Conservation (phyloP, 345 rosid species). For the Microthlaspi erraticum region DNA sequence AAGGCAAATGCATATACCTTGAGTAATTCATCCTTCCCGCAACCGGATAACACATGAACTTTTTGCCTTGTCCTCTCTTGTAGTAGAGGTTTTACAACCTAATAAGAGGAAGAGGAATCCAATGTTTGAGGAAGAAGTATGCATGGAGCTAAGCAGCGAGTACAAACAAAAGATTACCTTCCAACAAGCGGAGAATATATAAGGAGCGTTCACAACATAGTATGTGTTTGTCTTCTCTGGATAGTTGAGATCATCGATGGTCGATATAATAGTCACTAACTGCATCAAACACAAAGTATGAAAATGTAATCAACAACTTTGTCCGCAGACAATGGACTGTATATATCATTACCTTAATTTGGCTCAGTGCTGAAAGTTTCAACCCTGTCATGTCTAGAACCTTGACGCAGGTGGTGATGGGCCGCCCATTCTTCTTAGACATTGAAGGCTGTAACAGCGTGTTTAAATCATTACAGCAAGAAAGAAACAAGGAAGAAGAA, state of each 20-base stretch:
- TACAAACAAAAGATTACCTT: conserved; percentile 52
- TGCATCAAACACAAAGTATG: conserved; percentile 48
- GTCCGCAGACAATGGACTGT: neutral
- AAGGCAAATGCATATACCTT: conserved; percentile 53
- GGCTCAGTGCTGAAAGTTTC: conserved; percentile 82
- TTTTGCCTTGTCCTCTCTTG: conserved; percentile 93
- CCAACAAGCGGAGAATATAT: conserved; percentile 95
- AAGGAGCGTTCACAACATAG: conserved; percentile 88
- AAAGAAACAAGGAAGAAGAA: neutral
- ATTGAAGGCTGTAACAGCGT: conserved; percentile 73
- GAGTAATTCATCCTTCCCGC: conserved; percentile 78
- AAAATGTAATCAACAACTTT: conserved; percentile 19
- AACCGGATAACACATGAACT: conserved; percentile 77
- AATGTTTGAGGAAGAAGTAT: conserved; percentile 6
- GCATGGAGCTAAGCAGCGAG: conserved; percentile 30
- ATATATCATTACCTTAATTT: conserved; percentile 67
- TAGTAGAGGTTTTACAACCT: conserved; percentile 94
- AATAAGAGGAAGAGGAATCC: neutral
- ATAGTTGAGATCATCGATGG: conserved; percentile 90
- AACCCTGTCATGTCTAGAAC: conserved; percentile 95
- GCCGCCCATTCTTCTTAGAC: conserved; percentile 72
- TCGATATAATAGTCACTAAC: conserved; percentile 82
- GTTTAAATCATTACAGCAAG: conserved; percentile 24
- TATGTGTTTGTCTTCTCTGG: conserved; percentile 93
- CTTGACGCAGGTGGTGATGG: conserved; percentile 85